These are phyloP conservation scores for Talaromyces sp. DNA, from an alignment of 2,329 filamentous ascomycete species.

Conservation along the genomic window DNA sequence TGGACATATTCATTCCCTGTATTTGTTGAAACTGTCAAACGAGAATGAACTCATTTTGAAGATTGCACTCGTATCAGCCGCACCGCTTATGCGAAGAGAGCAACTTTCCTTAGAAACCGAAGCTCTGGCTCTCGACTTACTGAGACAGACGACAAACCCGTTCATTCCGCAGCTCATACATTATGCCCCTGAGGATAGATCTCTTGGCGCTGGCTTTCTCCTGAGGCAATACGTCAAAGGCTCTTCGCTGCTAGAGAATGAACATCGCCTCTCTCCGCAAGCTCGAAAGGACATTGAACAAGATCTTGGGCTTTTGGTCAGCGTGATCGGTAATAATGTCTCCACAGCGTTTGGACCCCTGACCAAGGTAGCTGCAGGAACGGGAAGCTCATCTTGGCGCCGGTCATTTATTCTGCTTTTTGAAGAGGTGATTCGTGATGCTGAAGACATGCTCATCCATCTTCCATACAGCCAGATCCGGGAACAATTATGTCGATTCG, in stretches of 20 bases:
- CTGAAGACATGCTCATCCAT: constrained; percentile 54
- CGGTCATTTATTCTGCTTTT: constrained; percentile 49
- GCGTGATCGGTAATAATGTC: constrained; percentile 40
- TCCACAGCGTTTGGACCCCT: constrained; percentile 48
- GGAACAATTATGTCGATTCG: constrained; percentile 41
- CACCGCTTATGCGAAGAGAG: constrained; percentile 36
- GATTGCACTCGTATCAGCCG: constrained; percentile 26
- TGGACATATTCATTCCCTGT: constrained; percentile 31
- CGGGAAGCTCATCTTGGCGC: constrained; percentile 47
- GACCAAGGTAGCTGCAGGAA: constrained; percentile 41
- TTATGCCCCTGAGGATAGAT: constrained; percentile 25
- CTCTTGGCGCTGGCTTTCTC: constrained; percentile 28
- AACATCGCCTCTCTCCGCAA: constrained; percentile 21
- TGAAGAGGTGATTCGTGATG: constrained; percentile 51
- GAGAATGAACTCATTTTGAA: constrained; percentile 33
- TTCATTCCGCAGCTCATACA: constrained; percentile 33
- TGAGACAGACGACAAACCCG: constrained; percentile 26
- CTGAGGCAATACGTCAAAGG: constrained; percentile 33
- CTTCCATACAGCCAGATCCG: constrained; percentile 53
- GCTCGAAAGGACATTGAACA: constrained; percentile 28
- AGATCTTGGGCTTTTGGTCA: constrained; percentile 32
- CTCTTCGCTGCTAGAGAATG: constrained; percentile 25
- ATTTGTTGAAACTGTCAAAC: constrained; percentile 33
- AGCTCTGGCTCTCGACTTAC: constrained; percentile 31
- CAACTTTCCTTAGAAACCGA: constrained; percentile 35